Percentiles rank a stretch among this genome's conserved stretches.
These are phyloP conservation scores for Xylogone sp. DNA, from an alignment of 2,329 filamentous ascomycete species.

Conservation along the genomic window DNA sequence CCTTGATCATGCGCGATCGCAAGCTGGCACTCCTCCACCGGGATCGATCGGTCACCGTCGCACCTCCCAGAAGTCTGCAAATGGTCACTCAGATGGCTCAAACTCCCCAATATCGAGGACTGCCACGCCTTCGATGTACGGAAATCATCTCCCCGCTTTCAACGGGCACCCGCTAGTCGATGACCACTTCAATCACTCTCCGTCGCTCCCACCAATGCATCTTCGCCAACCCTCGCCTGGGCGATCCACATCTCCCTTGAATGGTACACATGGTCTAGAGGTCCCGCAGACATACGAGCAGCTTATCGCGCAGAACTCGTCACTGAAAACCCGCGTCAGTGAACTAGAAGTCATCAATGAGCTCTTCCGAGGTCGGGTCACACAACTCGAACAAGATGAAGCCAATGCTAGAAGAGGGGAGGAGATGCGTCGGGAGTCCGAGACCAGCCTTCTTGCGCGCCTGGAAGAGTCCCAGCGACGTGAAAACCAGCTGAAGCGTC, in stretches of 20 bases:
- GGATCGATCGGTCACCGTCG: constrained; percentile 56
- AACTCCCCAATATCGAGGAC: constrained; percentile 78
- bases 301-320: constrained; percentile 74
- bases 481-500: constrained; percentile 77
- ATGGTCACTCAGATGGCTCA: constrained; percentile 69
- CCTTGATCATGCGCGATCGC: constrained; percentile 51
- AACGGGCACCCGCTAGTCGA: constrained; percentile 66
- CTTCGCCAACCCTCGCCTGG: constrained; percentile 56
- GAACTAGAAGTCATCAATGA: constrained; percentile 95
- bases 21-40: constrained; percentile 48
- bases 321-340: constrained; percentile 89
- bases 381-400: constrained; percentile 74
- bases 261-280: constrained; percentile 60
- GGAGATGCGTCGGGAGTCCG: constrained; percentile 52
- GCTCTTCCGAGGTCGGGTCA: constrained; percentile 69
- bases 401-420: constrained; percentile 60
- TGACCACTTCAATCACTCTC: constrained; percentile 56
- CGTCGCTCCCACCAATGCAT: constrained; percentile 45
- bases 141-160: constrained; percentile 74
- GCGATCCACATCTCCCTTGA: constrained; percentile 44
- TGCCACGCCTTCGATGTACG: constrained; percentile 71
- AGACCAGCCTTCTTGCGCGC: constrained; percentile 53
- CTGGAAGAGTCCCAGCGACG: constrained; percentile 74
- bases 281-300: constrained; percentile 76
- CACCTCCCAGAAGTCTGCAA: constrained; percentile 66